A percentile compares a stretch with the other conserved stretches of the same genome.
These are phyloP conservation scores for Metarhizium guizhouense DNA, from an alignment of 2,329 filamentous ascomycete species.

Conservation along the genomic window DNA sequence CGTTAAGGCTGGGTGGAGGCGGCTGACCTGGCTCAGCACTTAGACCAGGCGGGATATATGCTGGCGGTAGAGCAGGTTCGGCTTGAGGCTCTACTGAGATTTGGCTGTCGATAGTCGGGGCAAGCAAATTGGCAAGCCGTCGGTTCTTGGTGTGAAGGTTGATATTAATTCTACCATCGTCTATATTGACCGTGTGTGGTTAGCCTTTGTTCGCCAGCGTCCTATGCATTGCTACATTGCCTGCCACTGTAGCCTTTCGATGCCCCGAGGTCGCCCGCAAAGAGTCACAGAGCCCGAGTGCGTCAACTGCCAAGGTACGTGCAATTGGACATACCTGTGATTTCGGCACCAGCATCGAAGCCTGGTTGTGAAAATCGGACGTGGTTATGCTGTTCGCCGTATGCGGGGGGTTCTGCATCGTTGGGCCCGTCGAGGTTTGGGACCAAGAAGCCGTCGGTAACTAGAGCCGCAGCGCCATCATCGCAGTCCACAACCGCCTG, in stretches of 20 bases:
- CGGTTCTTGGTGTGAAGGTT: conserved; percentile 64
- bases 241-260: background rate
- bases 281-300: background rate
- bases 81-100: conserved; percentile 40
- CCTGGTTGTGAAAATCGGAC: conserved; percentile 53
- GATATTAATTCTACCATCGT: conserved; percentile 72
- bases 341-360: conserved; percentile 51
- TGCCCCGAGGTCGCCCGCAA: no score
- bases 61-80: conserved; percentile 45
- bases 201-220: background rate
- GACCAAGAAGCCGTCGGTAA: conserved; percentile 30
- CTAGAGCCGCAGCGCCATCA: conserved; percentile 20
- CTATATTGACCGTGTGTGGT: conserved; percentile 25
- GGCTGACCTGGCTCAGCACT: conserved; percentile 52
- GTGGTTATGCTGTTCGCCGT: conserved; percentile 47
- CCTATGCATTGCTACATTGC: background rate
- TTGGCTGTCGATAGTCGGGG: conserved; percentile 52
- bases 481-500: background rate
- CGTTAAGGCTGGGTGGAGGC: conserved; percentile 52
- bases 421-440: conserved; percentile 31
- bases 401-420: conserved; percentile 40
- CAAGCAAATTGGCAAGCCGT: conserved; percentile 57
- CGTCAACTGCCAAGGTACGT: background rate
- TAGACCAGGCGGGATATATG: conserved; percentile 65
- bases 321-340: conserved; percentile 35